These are phyloP conservation scores for Phaeomoniella chlamydospora DNA, from an alignment of 2,329 filamentous ascomycete genomes.

Conservation along the genomic window DNA sequence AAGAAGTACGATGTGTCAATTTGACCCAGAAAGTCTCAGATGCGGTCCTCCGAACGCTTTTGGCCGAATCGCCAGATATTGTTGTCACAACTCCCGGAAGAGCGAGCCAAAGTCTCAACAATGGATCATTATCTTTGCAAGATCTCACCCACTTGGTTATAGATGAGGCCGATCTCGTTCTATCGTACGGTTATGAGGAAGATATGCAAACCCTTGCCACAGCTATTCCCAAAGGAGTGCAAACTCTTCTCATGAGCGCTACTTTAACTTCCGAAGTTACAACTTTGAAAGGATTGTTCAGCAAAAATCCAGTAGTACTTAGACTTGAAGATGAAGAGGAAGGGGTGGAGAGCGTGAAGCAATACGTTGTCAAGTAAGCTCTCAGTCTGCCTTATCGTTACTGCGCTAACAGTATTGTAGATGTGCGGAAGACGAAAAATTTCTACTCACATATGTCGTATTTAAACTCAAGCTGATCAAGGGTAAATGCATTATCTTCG, in stretches of 20 bases:
- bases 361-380: constrained; percentile 61
- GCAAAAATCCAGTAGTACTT: constrained; percentile 62
- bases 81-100: constrained; percentile 84
- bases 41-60: constrained; percentile 70
- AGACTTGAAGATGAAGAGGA: constrained; percentile 73
- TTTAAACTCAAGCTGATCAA: constrained; percentile 91
- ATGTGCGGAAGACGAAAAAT: constrained; percentile 95
- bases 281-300: constrained; percentile 71
- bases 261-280: constrained; percentile 83
- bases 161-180: constrained; percentile 84
- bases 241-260: constrained; percentile 87
- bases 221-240: constrained; percentile 67
- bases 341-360: constrained; percentile 61
- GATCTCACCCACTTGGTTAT: constrained; percentile 67
- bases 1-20: constrained; percentile 70
- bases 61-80: constrained; percentile 76
- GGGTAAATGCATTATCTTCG: constrained; percentile 77
- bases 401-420: constrained; percentile 20
- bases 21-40: constrained; percentile 83
- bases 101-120: constrained; percentile 64
- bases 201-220: constrained; percentile 70
- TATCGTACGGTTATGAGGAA: constrained; percentile 88
- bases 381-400: constrained; percentile 24
- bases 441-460: constrained; percentile 80
- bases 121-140: constrained; percentile 53